Percentiles rank a stretch among this genome's conserved stretches.
phyloP scores from a whole-genome alignment of 2,329 filamentous ascomycete genomes.

The Verticillium nonalfalfae region DNA sequence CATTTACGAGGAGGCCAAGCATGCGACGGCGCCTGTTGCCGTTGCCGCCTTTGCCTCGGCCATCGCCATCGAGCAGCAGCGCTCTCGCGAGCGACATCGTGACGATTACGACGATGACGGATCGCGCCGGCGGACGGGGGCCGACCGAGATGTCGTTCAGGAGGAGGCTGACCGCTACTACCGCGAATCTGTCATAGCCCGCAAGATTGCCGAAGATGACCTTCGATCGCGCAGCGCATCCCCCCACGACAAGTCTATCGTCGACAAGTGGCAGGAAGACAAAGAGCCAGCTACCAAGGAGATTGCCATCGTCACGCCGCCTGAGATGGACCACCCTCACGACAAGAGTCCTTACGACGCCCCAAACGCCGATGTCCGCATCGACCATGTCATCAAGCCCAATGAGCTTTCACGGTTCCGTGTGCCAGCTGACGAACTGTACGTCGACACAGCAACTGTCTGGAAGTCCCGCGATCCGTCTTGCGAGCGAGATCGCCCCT shows the following conservation, averaged over 20 bases:
- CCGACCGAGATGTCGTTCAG: conserved; percentile 38
- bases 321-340: conserved; percentile 37
- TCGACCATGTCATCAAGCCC: conserved; percentile 53
- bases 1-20: conserved; percentile 37
- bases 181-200: conserved; percentile 46
- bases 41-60: conserved; percentile 41
- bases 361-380: conserved; percentile 57
- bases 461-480: conserved; percentile 46
- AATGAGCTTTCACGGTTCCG: conserved; percentile 36
- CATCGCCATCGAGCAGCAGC: conserved; percentile 34
- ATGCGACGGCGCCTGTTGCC: conserved; percentile 41
- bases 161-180: conserved; percentile 54
- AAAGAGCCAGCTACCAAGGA: conserved; percentile 19
- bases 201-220: conserved; percentile 47
- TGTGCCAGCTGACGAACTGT: conserved; percentile 15
- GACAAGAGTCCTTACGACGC: conserved; percentile 47
- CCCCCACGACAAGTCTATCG: conserved; percentile 41
- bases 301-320: conserved; percentile 47
- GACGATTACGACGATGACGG: conserved; percentile 24
- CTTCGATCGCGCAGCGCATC: conserved; percentile 46
- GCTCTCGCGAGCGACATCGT: conserved; percentile 23
- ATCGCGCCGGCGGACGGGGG: conserved; percentile 23
- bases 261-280: conserved; percentile 45
- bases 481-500: conserved; percentile 47
- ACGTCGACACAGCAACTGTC: conserved; percentile 19